Conservation (phyloP, 768 basidiomycete genomes). For the Mycena leptocephala region DNA sequence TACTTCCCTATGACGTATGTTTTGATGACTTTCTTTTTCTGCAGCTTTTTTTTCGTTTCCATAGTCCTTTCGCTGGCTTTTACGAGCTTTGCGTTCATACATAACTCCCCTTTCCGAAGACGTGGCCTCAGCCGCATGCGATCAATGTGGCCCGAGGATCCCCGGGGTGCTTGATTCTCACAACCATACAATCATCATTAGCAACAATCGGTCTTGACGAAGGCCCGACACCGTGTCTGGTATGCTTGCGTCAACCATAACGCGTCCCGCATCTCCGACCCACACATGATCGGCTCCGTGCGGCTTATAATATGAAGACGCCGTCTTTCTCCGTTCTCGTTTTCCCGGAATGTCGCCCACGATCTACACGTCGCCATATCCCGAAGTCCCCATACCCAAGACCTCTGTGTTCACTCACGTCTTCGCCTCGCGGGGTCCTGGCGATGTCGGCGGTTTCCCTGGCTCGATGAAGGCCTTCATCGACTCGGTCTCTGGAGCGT, state of each 20-base stretch:
- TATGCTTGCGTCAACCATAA: background rate
- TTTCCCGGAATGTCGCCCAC: conserved; percentile 29
- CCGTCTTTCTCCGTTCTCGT: background rate
- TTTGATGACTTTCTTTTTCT: no score
- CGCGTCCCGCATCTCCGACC: no score
- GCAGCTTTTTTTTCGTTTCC: no score
- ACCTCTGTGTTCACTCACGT: conserved; percentile 51
- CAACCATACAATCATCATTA: no score
- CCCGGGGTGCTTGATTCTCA: background rate
- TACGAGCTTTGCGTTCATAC: no score
- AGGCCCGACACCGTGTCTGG: background rate
- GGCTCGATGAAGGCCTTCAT: conserved; percentile 63
- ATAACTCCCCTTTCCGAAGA: no score
- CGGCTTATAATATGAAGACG: background rate
- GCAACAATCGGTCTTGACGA: background rate
- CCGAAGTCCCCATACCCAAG: conserved; percentile 41
- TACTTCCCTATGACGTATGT: no score
- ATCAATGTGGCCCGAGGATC: background rate
- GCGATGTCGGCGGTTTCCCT: conserved; percentile 53
- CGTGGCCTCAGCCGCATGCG: no score
- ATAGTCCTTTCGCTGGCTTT: no score
- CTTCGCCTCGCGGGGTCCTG: conserved; percentile 32
- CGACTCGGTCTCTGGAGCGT: conserved; percentile 64
- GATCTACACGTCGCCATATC: conserved; percentile 49
- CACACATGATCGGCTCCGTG: no score